A percentile compares a stretch with the other conserved stretches of the same genome.
phyloP scores from a whole-genome alignment of 2,329 filamentous ascomycete genomes.

The Penicillium corylophilum region DNA sequence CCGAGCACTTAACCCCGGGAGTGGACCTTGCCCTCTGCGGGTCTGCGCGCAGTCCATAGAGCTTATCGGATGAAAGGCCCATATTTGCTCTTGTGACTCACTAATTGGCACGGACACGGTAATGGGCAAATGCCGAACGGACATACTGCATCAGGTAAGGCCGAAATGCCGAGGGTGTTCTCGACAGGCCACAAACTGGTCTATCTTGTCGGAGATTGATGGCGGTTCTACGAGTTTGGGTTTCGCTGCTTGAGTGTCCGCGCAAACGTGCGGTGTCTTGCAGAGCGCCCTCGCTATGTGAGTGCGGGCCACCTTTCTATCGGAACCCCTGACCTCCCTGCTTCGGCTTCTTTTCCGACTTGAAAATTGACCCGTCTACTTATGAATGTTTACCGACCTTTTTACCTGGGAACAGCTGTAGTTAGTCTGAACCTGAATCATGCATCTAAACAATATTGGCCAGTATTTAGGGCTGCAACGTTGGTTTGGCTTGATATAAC shows the following conservation, averaged over 20 bases:
- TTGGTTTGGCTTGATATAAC: background rate
- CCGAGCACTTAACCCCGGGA: slow-evolving; percentile 1
- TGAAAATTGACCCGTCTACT: background rate
- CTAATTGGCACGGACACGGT: too few species aligned
- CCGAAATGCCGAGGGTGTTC: background rate
- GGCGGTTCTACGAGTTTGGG: background rate
- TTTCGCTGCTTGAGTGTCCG: background rate
- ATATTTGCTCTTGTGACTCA: background rate
- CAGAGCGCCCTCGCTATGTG: background rate
- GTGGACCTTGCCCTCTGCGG: background rate
- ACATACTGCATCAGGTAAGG: background rate
- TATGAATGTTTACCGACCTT: background rate
- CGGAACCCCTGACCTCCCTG: background rate
- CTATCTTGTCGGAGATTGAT: background rate
- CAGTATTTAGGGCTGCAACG: background rate
- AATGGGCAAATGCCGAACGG: background rate
- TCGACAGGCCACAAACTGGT: too few species aligned
- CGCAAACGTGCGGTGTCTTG: background rate
- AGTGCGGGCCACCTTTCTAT: background rate
- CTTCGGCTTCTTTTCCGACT: background rate
- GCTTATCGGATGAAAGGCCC: background rate
- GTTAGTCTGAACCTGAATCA: background rate
- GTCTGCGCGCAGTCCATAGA: background rate
- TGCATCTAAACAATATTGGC: background rate
- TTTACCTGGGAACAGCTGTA: background rate